phyloP scores from a whole-genome alignment of 2,329 filamentous ascomycete species.

The Elsinoe ampelina region DNA sequence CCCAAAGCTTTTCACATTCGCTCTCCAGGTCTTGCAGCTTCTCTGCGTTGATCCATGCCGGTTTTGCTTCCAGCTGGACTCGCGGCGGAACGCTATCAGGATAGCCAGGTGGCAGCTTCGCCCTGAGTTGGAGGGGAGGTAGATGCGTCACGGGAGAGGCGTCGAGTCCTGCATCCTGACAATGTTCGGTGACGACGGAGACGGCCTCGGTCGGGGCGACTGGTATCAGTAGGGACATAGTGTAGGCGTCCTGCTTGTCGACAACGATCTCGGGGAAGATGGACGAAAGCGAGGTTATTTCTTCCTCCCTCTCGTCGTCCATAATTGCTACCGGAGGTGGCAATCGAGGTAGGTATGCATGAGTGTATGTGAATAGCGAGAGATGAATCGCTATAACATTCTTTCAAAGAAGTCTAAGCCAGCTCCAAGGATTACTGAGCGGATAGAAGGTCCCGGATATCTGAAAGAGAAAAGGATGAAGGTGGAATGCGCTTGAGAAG shows the following conservation, averaged over 20 bases:
- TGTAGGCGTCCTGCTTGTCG: conserved; percentile 37
- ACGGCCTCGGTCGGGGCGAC: conserved; percentile 47
- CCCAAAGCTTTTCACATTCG: conserved; percentile 46
- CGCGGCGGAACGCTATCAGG: conserved; percentile 44
- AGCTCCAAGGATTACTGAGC: no score
- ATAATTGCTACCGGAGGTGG: conserved; percentile 14
- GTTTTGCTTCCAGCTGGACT: conserved; percentile 40
- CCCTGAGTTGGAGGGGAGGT: conserved; percentile 45
- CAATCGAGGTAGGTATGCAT: conserved; percentile 3
- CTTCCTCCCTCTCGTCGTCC: conserved; percentile 51
- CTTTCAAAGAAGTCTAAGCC: no score
- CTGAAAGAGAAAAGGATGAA: background rate
- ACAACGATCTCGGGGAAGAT: conserved; percentile 53
- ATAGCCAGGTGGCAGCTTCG: conserved; percentile 47
- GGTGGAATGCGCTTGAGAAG: background rate
- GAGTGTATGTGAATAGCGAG: background rate
- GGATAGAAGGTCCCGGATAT: no score
- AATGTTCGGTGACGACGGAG: conserved; percentile 29
- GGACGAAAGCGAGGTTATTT: conserved; percentile 50
- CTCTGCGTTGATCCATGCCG: conserved; percentile 44
- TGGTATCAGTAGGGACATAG: conserved; percentile 46
- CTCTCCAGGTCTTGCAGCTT: conserved; percentile 37
- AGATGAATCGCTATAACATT: conserved; percentile 1
- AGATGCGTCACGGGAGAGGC: conserved; percentile 33
- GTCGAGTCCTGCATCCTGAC: background rate